Evolutionary conservation across 75 land plant genomes (phyloP).

Genomic region (Isoetes taiwanensis): DNA sequence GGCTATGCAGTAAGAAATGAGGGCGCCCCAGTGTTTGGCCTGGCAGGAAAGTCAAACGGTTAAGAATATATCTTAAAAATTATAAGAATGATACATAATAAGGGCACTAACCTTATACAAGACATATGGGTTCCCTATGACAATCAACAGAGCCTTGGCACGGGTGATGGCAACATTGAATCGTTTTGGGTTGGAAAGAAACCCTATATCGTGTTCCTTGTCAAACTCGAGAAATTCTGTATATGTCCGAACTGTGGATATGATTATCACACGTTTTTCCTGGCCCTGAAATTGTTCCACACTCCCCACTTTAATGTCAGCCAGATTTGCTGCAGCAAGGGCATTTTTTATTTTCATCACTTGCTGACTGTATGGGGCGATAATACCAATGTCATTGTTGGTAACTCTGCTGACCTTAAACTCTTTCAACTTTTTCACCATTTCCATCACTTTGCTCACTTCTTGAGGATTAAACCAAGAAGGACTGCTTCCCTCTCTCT

Average conservation of each 20-base stretch:
- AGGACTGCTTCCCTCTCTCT: conserved; percentile 13
- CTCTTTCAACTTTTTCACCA: conserved; percentile 1
- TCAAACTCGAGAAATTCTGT: conserved; percentile 2
- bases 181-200: conserved; percentile 14
- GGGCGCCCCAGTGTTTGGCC: no score
- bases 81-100: no score
- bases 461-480: conserved; percentile 17
- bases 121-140: conserved; percentile 71
- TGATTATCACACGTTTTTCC: conserved; percentile 9
- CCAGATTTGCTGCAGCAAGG: conserved; percentile 27
- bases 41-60: no score
- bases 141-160: neutral
- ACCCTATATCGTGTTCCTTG: conserved; percentile 7
- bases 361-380: conserved; percentile 15
- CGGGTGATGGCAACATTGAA: conserved; percentile 20
- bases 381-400: conserved; percentile 12
- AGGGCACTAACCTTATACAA: conserved; percentile 70
- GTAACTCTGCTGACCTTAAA: neutral
- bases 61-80: no score
- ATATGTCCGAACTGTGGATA: conserved; percentile 11
- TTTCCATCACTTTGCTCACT: conserved; percentile 4
- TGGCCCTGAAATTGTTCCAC: conserved; percentile 11
- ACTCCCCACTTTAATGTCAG: conserved; percentile 42
- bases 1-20: no score
- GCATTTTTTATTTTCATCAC: conserved; percentile 41